These are phyloP conservation scores for Cercospora beticola DNA, from an alignment of 2,329 filamentous ascomycete species.

Conservation along the genomic window DNA sequence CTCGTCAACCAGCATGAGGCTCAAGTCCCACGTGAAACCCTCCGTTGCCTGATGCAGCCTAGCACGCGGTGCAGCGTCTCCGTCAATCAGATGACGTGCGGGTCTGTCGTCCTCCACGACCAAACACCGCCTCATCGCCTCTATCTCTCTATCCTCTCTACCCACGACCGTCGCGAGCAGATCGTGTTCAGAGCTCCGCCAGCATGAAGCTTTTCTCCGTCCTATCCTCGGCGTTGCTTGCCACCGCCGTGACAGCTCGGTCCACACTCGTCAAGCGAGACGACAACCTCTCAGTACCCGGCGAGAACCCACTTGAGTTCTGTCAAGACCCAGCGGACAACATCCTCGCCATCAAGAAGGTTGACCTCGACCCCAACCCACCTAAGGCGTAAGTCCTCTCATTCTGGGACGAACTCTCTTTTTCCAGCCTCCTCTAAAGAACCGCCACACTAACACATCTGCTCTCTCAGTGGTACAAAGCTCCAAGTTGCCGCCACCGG, in stretches of 20 bases:
- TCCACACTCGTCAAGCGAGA: slow-evolving; percentile 28
- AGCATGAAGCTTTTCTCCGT: slow-evolving; percentile 37
- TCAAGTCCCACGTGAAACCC: slow-evolving; percentile 3
- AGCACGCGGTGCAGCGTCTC: neutral
- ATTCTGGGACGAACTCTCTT: slow-evolving; percentile 5
- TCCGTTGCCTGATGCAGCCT: neutral
- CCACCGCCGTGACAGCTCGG: slow-evolving; percentile 33
- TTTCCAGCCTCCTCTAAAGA: neutral
- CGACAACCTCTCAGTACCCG: slow-evolving; percentile 66
- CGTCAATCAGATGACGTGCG: slow-evolving; percentile 3
- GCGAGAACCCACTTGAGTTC: slow-evolving; percentile 80
- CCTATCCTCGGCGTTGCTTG: slow-evolving; percentile 32
- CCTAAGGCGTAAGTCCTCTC: slow-evolving; percentile 66
- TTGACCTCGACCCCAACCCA: slow-evolving; percentile 83
- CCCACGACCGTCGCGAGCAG: slow-evolving; percentile 4
- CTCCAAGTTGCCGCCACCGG: slow-evolving; percentile 79
- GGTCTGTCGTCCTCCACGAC: slow-evolving; percentile 6
- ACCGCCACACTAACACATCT: slow-evolving; percentile 5
- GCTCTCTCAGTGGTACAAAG: slow-evolving; percentile 65
- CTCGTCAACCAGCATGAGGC: neutral
- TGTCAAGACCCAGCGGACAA: slow-evolving; percentile 70
- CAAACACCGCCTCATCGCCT: slow-evolving; percentile 20
- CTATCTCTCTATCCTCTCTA: slow-evolving; percentile 29
- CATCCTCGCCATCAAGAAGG: slow-evolving; percentile 71
- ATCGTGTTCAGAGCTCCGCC: neutral